Evolutionary conservation across 495 filamentous ascomycete species (phyloP).

Genomic region (Opeltia flavorubescens): DNA sequence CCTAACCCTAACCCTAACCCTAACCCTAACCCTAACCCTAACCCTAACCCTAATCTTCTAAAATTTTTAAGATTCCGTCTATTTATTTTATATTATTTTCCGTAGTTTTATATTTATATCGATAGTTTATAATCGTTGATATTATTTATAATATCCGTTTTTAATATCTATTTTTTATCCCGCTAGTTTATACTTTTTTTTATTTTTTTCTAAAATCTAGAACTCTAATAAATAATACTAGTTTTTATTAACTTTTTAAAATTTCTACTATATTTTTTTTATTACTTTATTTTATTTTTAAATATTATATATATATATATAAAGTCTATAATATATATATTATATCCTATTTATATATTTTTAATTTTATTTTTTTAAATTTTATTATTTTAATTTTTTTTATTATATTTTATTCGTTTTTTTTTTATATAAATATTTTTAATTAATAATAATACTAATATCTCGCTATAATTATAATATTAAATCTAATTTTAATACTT

Average conservation of each 20-base stretch:
- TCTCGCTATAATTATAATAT: constrained; percentile 6
- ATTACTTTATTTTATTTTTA: constrained; percentile 5
- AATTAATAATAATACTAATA: no score
- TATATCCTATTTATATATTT: no score
- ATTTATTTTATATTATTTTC: constrained; percentile 3
- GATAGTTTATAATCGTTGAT: background rate
- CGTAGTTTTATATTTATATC: constrained; percentile 9
- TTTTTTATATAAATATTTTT: no score
- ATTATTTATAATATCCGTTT: background rate
- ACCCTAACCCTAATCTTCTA: constrained; percentile 64
- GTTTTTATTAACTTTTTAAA: no score
- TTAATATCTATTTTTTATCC: background rate
- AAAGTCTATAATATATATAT: no score
- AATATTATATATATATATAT: constrained; percentile 3
- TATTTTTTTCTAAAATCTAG: no score
- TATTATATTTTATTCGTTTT: no score
- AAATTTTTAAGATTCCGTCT: constrained; percentile 36
- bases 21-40: no score
- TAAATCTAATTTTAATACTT: background rate
- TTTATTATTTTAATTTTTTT: no score
- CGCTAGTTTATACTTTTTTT: background rate
- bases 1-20: no score
- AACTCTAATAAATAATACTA: no score
- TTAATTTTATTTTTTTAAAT: no score
- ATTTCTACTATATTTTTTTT: background rate